Base-by-base conservation (phyloP, 2,329 filamentous ascomycete species). In the Rhynchosporium secalis region DNA sequence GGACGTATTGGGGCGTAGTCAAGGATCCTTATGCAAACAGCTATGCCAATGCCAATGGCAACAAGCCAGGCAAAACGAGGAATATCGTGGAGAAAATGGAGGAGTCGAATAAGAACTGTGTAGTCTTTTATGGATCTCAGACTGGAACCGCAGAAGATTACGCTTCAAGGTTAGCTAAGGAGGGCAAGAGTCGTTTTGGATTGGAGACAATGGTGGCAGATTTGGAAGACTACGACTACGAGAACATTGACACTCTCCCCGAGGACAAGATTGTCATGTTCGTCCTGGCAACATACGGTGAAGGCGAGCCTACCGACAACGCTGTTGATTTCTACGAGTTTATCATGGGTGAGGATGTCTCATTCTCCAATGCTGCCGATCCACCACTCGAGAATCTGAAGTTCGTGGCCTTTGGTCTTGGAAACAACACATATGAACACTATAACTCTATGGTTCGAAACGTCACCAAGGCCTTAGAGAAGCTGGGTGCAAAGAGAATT, bases 321-420 rank as follows among this genome's bases (percentile, higher is more conserved):
- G 95, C 96, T 6, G 95, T 98, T 66, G 95, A 99, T 71, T 99
- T 99, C 80, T 97, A 96, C 80, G 95, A 99, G 76, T 98, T 97
- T 78, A 84, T 98, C 73, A 90, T 85, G 56, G 85, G 84, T 68
- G 93, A 98, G 20, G 91, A 95, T 61, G 81, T 89, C 62, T 79
- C 85, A 69, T 98, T 98, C 78, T 90, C 90, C 69, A 86, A 92
- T 73, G 85, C 87, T 71, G 78, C 77, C 51, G 89, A 94, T 28
- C 84, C 88, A 65, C 85, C 94, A 56, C 85, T 99, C 60, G 82
- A 79, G 57, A 93, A 91, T 72, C 84, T 99, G 74, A 94, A 93
- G 76, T 99, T 93, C 74, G 92, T 99, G 73, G 85, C 92, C 62
- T 99, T 99, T 72, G 95, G 95, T 73, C 86, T 99, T 45, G 95